Evolutionary conservation across 2,329 filamentous ascomycete species (phyloP).

Genomic region (Fusarium tupiense): DNA sequence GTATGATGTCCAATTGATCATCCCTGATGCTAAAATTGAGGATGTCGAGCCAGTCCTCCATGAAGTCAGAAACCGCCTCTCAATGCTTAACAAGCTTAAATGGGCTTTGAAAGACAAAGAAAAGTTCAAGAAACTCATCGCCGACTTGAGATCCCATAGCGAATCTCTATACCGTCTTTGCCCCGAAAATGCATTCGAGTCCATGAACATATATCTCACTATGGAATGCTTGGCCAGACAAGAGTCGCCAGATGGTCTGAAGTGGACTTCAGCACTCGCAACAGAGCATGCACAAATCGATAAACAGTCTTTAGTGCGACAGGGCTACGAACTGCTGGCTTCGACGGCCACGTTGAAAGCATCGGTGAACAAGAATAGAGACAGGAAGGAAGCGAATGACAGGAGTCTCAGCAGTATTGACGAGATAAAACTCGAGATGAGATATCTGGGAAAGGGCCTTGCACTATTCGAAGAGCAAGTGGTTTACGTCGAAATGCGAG

Average conservation of each 20-base stretch:
- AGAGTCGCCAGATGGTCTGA: neutral
- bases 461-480: neutral
- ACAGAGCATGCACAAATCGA: fast-evolving
- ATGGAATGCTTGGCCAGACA: neutral
- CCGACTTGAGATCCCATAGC: neutral
- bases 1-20: neutral
- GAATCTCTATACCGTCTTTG: neutral
- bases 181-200: neutral
- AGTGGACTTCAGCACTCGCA: neutral
- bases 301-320: neutral
- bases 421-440: neutral
- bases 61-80: neutral
- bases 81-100: neutral
- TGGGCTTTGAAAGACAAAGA: neutral
- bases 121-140: neutral
- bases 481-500: neutral
- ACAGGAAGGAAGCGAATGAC: fast-evolving
- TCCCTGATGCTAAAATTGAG: neutral
- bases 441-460: neutral
- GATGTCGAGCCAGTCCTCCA: neutral
- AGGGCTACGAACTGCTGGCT: neutral
- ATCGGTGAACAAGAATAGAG: neutral
- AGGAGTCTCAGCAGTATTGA: neutral
- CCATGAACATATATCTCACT: neutral
- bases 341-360: neutral